Conservation (phyloP, 805 yeast species). For the Sugiyamaella boreocaroliniensis region DNA sequence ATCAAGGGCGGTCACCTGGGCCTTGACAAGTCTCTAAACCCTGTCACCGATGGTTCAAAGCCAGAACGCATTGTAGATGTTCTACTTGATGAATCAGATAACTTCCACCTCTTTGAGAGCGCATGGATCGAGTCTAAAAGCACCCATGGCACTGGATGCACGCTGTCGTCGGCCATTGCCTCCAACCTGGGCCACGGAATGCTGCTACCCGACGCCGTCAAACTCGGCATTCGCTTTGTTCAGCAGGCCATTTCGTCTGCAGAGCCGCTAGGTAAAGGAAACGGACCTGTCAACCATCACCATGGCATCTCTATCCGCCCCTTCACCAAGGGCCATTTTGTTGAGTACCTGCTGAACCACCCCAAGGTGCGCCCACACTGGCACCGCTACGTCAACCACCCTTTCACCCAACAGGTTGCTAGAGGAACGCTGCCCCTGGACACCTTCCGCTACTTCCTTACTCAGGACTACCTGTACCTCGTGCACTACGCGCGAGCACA, state of each 20-base stretch:
- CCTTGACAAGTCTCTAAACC: conserved; percentile 14
- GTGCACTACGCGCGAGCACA: conserved; percentile 63
- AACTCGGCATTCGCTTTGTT: conserved; percentile 55
- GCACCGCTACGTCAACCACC: conserved; percentile 54
- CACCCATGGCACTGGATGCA: conserved; percentile 90
- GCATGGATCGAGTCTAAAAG: conserved; percentile 41
- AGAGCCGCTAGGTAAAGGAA: conserved; percentile 42
- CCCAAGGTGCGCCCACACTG: conserved; percentile 50
- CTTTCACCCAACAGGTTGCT: conserved; percentile 51
- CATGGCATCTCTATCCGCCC: conserved; percentile 31
- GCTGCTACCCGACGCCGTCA: conserved; percentile 43
- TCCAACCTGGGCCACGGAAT: conserved; percentile 60
- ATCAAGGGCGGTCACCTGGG: conserved; percentile 79
- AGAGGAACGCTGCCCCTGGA: conserved; percentile 42
- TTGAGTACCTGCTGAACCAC: conserved; percentile 49
- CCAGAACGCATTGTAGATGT: conserved; percentile 22
- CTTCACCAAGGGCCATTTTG: conserved; percentile 35
- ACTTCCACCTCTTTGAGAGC: conserved; percentile 48
- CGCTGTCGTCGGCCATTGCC: conserved; percentile 73
- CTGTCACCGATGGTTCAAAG: conserved; percentile 9
- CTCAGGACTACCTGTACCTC: conserved; percentile 65
- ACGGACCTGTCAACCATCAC: conserved; percentile 74
- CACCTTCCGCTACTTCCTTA: conserved; percentile 48
- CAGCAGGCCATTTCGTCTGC: conserved; percentile 54
- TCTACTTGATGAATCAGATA: conserved; percentile 29